Evolutionary conservation across 805 yeast species (phyloP).

Genomic region (Metschnikowia rubicola): DNA sequence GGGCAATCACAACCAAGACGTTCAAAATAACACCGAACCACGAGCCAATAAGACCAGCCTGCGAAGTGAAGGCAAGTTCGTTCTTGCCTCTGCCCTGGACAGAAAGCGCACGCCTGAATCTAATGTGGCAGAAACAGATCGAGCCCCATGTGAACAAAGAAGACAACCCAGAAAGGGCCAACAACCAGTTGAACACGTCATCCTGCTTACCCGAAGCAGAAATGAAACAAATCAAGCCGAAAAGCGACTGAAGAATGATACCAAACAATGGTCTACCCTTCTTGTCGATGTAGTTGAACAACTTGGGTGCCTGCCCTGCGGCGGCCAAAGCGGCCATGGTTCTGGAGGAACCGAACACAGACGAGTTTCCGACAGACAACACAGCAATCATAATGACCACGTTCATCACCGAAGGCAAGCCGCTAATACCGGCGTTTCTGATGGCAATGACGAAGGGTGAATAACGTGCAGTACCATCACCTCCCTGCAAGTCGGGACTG

Average conservation of each 20-base stretch:
- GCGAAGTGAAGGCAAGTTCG: slow-evolving; percentile 54
- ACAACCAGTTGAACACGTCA: slow-evolving; percentile 25
- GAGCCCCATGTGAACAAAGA: slow-evolving; percentile 28
- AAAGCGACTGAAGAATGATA: slow-evolving; percentile 28
- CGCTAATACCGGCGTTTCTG: slow-evolving; percentile 55
- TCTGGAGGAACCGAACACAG: slow-evolving; percentile 72
- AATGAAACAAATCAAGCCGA: slow-evolving; percentile 64
- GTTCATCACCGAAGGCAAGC: slow-evolving; percentile 69
- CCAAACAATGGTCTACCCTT: slow-evolving; percentile 43
- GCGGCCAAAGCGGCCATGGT: slow-evolving; percentile 64
- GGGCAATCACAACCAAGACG: slow-evolving; percentile 50
- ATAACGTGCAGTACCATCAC: slow-evolving; percentile 49
- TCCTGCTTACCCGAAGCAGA: slow-evolving; percentile 36
- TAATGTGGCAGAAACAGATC: slow-evolving; percentile 24
- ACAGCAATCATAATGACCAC: slow-evolving; percentile 72
- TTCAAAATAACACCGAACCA: slow-evolving; percentile 49
- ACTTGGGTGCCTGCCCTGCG: slow-evolving; percentile 64
- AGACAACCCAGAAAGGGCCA: slow-evolving; percentile 27
- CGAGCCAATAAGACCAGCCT: slow-evolving; percentile 53
- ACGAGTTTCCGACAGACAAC: slow-evolving; percentile 72
- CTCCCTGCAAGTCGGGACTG: slow-evolving; percentile 45
- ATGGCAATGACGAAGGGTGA: slow-evolving; percentile 82
- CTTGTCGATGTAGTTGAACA: slow-evolving; percentile 41
- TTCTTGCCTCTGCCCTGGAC: slow-evolving; percentile 22
- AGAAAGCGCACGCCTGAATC: slow-evolving; percentile 26